Conservation (phyloP, 345 rosid species). For the Brassica juncea region DNA sequence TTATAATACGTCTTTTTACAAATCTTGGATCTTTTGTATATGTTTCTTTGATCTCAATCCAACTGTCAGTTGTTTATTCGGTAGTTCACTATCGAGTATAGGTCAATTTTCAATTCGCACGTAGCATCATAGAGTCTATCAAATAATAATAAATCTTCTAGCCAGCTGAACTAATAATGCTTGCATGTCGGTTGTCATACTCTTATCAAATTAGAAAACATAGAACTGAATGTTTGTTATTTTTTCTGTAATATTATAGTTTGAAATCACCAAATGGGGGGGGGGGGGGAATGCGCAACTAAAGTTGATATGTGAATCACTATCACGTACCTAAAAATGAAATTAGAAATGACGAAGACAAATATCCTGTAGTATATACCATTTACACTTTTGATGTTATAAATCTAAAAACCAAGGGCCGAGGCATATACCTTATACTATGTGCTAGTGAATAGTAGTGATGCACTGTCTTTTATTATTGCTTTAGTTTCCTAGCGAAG, state of each 20-base stretch:
- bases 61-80: constrained; percentile 4
- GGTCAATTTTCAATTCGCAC: background rate
- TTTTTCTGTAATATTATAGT: background rate
- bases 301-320: background rate
- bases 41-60: background rate
- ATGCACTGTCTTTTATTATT: constrained; percentile 2
- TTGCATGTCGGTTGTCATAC: background rate
- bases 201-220: background rate
- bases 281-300: background rate
- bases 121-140: background rate
- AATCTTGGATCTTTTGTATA: background rate
- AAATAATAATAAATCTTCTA: background rate
- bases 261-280: background rate
- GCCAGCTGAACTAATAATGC: background rate
- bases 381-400: background rate
- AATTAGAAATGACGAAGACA: background rate
- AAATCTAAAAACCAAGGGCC: background rate
- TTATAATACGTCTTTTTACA: background rate
- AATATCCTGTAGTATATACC: constrained; percentile 38
- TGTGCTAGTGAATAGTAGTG: background rate
- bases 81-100: background rate
- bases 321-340: background rate
- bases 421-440: constrained; percentile 23
- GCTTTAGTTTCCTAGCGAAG: constrained; percentile 5
- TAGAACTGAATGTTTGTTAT: background rate